These are phyloP conservation scores for Glutinoglossum americanum DNA, from an alignment of 495 filamentous ascomycete species.

Conservation along the genomic window DNA sequence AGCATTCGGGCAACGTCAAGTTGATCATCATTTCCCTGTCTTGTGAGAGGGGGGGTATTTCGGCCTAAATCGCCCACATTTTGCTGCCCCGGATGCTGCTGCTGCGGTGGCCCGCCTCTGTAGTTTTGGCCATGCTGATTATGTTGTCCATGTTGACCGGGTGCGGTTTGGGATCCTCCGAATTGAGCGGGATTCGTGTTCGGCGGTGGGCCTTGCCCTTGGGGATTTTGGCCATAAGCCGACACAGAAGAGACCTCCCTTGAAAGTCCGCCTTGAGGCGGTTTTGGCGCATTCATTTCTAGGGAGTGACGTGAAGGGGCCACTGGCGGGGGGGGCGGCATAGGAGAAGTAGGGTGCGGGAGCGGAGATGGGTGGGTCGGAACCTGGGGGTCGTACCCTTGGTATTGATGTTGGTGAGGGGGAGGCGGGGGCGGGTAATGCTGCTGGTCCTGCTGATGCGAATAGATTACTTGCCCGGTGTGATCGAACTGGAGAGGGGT, in stretches of 20 bases:
- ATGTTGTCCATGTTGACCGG: not conserved
- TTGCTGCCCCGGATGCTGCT: slow-evolving; percentile 3
- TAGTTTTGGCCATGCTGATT: not conserved
- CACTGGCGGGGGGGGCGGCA: not conserved
- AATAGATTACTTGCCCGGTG: not conserved
- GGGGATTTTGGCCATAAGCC: slow-evolving; percentile 1
- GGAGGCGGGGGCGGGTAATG: slow-evolving; percentile 2
- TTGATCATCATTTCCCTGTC: slow-evolving; percentile 1
- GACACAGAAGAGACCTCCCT: slow-evolving; percentile 3
- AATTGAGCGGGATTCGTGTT: not conserved
- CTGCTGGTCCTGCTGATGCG: not conserved
- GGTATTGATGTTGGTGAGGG: not conserved
- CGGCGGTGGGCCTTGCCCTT: not conserved
- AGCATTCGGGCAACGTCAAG: not conserved
- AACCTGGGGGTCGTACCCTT: not conserved
- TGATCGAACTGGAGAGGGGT: not conserved
- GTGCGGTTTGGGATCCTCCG: not conserved
- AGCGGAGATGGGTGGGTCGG: not conserved
- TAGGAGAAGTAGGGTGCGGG: not conserved
- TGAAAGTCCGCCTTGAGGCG: not conserved
- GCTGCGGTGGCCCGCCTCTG: slow-evolving; percentile 2
- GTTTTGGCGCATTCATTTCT: not conserved
- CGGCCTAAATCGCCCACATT: slow-evolving; percentile 1
- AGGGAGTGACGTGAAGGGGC: slow-evolving; percentile 1
- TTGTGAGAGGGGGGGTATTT: slow-evolving; percentile 1